These are phyloP conservation scores for Cercospora sp. DNA, from an alignment of 2,329 filamentous ascomycete species.

Conservation along the genomic window DNA sequence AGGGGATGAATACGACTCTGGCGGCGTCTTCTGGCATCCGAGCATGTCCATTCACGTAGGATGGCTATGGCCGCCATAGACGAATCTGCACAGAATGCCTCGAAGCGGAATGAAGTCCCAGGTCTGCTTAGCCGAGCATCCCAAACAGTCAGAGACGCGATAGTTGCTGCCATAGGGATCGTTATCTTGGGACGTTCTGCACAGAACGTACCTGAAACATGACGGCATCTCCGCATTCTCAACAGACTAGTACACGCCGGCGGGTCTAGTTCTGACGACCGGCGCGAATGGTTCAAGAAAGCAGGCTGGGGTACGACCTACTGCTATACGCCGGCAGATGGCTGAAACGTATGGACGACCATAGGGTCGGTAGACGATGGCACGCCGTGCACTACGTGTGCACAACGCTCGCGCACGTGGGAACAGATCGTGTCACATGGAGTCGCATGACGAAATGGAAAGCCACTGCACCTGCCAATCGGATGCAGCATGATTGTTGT, in stretches of 20 bases:
- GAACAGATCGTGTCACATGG: not conserved
- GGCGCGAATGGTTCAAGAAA: not conserved
- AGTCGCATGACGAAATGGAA: not conserved
- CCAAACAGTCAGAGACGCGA: not conserved
- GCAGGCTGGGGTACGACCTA: not conserved
- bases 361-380: not conserved
- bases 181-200: not conserved
- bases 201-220: not conserved
- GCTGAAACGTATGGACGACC: not conserved
- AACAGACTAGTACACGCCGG: not conserved
- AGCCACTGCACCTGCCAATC: not conserved
- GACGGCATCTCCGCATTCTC: not conserved
- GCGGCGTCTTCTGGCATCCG: not conserved
- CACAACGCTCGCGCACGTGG: not conserved
- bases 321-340: not conserved
- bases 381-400: not conserved
- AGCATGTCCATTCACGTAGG: not conserved
- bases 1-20: not conserved
- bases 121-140: not conserved
- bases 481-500: not conserved
- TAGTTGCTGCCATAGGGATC: not conserved
- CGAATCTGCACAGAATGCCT: not conserved
- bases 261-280: not conserved
- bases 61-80: not conserved
- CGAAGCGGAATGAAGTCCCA: constrained; percentile 1